Evolutionary conservation across 78 protist genomes (phyloP), one percentile per base, ranked within the genome.

Genomic region (Neovahlkampfia damariscottae): DNA sequence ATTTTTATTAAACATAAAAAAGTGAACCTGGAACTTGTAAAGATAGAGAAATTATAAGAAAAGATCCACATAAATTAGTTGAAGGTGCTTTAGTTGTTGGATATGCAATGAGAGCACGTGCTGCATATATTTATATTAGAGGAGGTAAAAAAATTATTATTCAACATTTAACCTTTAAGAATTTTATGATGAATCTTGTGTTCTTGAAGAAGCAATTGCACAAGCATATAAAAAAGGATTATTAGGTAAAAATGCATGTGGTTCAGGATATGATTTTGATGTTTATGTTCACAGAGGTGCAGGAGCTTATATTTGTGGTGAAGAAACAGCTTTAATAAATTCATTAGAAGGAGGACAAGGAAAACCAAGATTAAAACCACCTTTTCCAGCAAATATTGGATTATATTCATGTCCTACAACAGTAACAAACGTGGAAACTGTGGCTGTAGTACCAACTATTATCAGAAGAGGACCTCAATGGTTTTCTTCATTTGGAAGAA

Each of bases 271-370:
- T 62, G 93, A 85, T 77, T 91, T 96, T 74, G 98, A 96, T 70
- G 81, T 94, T 19, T 89, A 84, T 84, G 77, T 92, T 36, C 97
- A 94, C 78, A 87, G 93, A 10, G 95, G 97, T 27, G 96, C 95
- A 0, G 99, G 99, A 36, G 99, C 99, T 8, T 97, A 97, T 85
- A 96, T 97, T 75, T 97, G 99, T 76, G 99, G 99, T 29, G 99
- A 97, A 76, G 99, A 97, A 71, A 95, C 99, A 6, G 96, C 97
- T 2, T 82, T 97, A 68, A 89, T 97, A 50, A 96, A 97, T 71
- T 79, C 90, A 2, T 72, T 97, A 31, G 99, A 95, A 37, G 99
- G 99, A 34, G 88, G 86, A 74, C 93, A 77, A 72, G 99, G 99
- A 59, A 92, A 93, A 82, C 97, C 98, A 38, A 86, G 98, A 37